These are phyloP conservation scores for Gentiana dahurica DNA, from an alignment of 257 asterid genomes.

Conservation along the genomic window DNA sequence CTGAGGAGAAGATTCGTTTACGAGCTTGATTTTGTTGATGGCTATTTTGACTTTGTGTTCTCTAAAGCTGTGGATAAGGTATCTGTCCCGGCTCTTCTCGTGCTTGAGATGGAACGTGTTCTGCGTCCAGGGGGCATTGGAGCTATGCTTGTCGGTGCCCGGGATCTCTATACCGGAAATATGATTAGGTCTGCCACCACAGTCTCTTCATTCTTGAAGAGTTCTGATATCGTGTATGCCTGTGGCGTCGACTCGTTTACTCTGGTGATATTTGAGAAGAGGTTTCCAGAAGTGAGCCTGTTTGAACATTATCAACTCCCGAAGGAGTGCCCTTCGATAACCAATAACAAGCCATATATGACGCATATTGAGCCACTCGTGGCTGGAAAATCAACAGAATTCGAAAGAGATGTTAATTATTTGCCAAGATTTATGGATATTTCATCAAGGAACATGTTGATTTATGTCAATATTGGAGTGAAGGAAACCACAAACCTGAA, in stretches of 20 bases:
- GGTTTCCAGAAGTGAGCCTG: conserved; percentile 23
- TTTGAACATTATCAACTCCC: conserved; percentile 52
- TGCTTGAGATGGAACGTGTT: conserved; percentile 80
- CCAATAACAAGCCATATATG: conserved; percentile 47
- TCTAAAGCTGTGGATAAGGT: conserved; percentile 59
- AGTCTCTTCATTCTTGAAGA: conserved; percentile 41
- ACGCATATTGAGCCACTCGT: conserved; percentile 51
- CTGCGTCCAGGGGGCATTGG: conserved; percentile 75
- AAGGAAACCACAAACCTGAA: conserved; percentile 47
- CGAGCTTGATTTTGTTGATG: conserved; percentile 53
- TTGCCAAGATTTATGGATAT: conserved; percentile 55
- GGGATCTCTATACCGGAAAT: conserved; percentile 31
- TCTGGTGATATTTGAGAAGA: conserved; percentile 58
- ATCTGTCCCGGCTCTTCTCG: conserved; percentile 60
- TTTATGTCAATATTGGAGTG: conserved; percentile 64
- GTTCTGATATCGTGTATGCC: conserved; percentile 46
- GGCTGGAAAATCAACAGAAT: conserved; percentile 2
- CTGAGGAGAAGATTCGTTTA: conserved; percentile 55
- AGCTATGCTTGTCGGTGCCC: conserved; percentile 50
- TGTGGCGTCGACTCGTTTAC: conserved; percentile 40
- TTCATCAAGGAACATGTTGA: conserved; percentile 60
- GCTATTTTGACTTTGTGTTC: conserved; percentile 65
- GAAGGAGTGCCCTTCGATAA: conserved; percentile 45
- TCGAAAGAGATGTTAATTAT: conserved; percentile 25
- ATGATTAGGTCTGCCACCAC: conserved; percentile 40